Evolutionary conservation across 208 protist species (phyloP).

Genomic region (Plasmodiophora brassicae): DNA sequence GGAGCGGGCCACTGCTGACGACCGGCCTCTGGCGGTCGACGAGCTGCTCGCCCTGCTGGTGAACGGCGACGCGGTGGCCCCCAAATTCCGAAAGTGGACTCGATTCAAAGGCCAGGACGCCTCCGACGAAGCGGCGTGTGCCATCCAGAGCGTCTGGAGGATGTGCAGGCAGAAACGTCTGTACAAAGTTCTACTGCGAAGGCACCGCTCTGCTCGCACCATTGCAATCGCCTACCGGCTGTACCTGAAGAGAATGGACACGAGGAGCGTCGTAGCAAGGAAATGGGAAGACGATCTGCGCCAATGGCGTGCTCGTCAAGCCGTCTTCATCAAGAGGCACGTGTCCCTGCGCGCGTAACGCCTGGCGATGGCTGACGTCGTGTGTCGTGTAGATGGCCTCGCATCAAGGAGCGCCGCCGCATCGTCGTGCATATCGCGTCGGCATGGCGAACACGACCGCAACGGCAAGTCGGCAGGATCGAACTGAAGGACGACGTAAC

Average conservation of each 20-base stretch:
- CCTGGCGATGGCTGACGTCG: background rate
- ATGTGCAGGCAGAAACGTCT: background rate
- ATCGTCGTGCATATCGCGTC: constrained; percentile 46
- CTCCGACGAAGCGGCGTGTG: background rate
- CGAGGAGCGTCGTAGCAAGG: background rate
- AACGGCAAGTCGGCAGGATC: background rate
- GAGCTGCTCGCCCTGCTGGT: constrained; percentile 20
- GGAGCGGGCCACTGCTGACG: background rate
- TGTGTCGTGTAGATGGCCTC: background rate
- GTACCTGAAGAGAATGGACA: background rate
- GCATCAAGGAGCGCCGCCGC: background rate
- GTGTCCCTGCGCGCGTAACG: background rate
- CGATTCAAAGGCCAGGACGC: background rate
- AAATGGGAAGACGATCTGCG: background rate
- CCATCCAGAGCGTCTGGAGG: background rate
- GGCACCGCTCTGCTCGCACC: background rate
- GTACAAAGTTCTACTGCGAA: background rate
- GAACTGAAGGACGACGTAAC: background rate
- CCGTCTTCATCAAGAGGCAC: background rate
- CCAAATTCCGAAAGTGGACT: background rate
- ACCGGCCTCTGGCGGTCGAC: background rate
- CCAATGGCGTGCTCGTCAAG: background rate
- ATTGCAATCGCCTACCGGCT: background rate
- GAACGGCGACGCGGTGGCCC: constrained; percentile 28
- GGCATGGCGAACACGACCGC: background rate